These are phyloP conservation scores for Echinosophora koreensis DNA, from an alignment of 306 rosid species.

Conservation along the genomic window DNA sequence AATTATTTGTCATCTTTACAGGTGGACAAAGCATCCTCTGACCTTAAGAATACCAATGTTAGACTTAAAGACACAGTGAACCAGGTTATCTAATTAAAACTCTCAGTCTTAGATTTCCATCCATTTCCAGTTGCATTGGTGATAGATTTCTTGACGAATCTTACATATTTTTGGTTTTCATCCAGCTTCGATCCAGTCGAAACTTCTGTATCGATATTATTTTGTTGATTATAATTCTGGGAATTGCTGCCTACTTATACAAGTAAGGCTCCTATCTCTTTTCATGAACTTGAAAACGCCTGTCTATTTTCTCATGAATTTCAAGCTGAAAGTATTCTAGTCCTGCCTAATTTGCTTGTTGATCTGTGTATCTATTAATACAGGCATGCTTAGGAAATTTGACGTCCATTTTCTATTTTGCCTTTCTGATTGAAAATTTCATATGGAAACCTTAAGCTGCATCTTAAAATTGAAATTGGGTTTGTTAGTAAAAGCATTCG, in stretches of 20 bases:
- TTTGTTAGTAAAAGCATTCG: constrained; percentile 23
- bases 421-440: constrained; percentile 1
- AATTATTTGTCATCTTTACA: constrained; percentile 51
- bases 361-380: background rate
- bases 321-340: background rate
- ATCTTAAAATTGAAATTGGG: constrained; percentile 9
- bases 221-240: constrained; percentile 88
- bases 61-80: constrained; percentile 94
- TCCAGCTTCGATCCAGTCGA: constrained; percentile 98
- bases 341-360: background rate
- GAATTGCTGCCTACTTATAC: constrained; percentile 98
- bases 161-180: constrained; percentile 48
- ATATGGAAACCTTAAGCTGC: constrained; percentile 1
- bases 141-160: constrained; percentile 44
- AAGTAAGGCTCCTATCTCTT: constrained; percentile 75
- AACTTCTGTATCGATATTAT: constrained; percentile 96
- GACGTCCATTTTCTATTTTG: constrained; percentile 14
- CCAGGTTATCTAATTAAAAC: constrained; percentile 66
- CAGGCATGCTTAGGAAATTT: constrained; percentile 16
- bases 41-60: constrained; percentile 95
- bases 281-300: constrained; percentile 27
- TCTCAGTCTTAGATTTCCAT: constrained; percentile 22
- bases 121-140: constrained; percentile 2
- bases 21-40: constrained; percentile 94
- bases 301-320: constrained; percentile 17